Conservation (phyloP, 2,329 filamentous ascomycete species). For the Metarhizium anisopliae region DNA sequence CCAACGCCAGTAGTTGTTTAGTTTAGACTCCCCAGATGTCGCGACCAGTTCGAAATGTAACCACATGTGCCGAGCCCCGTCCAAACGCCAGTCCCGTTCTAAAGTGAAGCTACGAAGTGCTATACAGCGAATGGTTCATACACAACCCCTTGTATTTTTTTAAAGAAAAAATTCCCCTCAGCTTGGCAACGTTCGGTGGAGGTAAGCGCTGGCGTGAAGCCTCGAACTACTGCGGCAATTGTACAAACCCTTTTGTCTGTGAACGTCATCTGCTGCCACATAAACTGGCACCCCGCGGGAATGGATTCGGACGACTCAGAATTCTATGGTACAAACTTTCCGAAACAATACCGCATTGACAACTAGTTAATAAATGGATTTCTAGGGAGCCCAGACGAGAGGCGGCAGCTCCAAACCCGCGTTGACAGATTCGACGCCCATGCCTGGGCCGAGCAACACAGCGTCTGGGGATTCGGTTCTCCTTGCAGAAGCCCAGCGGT, state of each 20-base stretch:
- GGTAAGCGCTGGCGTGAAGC: background rate
- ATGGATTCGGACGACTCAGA: slow-evolving; percentile 43
- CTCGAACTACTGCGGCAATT: background rate
- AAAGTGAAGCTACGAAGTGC: too few relatives aligned
- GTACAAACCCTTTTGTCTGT: background rate
- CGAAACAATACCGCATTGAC: background rate
- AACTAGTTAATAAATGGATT: background rate
- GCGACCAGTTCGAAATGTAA: background rate
- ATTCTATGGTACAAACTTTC: slow-evolving; percentile 41
- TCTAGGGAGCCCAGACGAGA: slow-evolving; percentile 46
- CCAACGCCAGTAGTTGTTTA: too few relatives aligned
- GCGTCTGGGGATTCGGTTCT: slow-evolving; percentile 1
- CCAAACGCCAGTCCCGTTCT: too few relatives aligned
- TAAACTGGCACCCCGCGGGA: background rate
- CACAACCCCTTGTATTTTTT: background rate
- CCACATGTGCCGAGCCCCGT: too few relatives aligned
- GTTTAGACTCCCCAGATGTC: too few relatives aligned
- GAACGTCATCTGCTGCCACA: background rate
- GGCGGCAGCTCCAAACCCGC: slow-evolving; percentile 37
- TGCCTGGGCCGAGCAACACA: slow-evolving; percentile 28
- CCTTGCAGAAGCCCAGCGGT: background rate
- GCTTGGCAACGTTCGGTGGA: background rate
- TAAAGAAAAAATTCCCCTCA: background rate
- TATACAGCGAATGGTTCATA: background rate
- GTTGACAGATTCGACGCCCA: slow-evolving; percentile 40